Evolutionary conservation across 2,329 filamentous ascomycete genomes (phyloP).

Genomic region (Penicillium sp.): DNA sequence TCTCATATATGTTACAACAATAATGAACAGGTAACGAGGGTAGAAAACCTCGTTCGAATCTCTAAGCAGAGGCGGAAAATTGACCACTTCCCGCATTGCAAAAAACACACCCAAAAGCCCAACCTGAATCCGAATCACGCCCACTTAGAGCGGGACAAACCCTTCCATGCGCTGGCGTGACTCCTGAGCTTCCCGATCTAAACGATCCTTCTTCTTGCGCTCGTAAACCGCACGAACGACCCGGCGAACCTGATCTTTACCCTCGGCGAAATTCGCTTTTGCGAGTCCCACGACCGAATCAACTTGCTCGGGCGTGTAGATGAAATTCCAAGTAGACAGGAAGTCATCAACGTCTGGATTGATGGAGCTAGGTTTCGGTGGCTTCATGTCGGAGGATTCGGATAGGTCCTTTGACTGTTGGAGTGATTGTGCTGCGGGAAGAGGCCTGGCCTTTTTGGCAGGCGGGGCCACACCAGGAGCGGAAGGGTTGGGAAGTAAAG

Average conservation of each 20-base stretch:
- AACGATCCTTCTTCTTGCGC: slow-evolving; percentile 63
- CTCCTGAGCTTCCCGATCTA: slow-evolving; percentile 26
- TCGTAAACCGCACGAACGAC: slow-evolving; percentile 88
- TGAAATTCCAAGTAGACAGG: slow-evolving; percentile 95
- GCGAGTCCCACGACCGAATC: slow-evolving; percentile 78
- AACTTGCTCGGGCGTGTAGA: slow-evolving; percentile 86
- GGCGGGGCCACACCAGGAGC: slow-evolving; percentile 27
- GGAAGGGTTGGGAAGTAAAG: slow-evolving; percentile 70
- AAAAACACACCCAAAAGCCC: too few relatives aligned
- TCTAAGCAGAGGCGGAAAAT: too few relatives aligned
- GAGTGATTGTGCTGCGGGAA: slow-evolving; percentile 18
- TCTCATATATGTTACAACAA: too few relatives aligned
- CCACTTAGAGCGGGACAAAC: slow-evolving; percentile 25
- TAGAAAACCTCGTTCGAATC: too few relatives aligned
- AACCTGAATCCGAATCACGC: background rate
- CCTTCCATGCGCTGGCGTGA: slow-evolving; percentile 24
- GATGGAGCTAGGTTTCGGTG: slow-evolving; percentile 58
- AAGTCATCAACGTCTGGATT: slow-evolving; percentile 79
- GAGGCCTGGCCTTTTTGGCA: slow-evolving; percentile 20
- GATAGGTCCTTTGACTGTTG: slow-evolving; percentile 12
- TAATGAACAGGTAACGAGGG: too few relatives aligned
- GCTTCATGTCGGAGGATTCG: slow-evolving; percentile 18
- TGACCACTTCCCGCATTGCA: too few relatives aligned
- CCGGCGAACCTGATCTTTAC: slow-evolving; percentile 67
- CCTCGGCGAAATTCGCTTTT: slow-evolving; percentile 78